Evolutionary conservation across 2,329 filamentous ascomycete genomes (phyloP).

Genomic region (Paecilomyces variotii): DNA sequence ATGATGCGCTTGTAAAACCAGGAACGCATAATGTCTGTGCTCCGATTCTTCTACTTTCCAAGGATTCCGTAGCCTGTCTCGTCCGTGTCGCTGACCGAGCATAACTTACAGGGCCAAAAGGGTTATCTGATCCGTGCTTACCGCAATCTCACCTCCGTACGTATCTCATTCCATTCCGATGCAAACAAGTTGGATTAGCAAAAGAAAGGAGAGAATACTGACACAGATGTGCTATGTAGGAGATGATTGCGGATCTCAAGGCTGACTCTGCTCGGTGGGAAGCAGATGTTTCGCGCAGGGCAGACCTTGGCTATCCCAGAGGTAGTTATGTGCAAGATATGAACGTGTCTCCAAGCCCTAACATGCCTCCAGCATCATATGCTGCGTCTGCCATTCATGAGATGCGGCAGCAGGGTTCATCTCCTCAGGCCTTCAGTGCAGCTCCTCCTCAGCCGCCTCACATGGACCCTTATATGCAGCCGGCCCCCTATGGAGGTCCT

Average conservation of each 20-base stretch:
- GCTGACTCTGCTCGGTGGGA: slow-evolving; percentile 47
- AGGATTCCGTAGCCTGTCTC: slow-evolving; percentile 6
- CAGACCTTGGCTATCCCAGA: slow-evolving; percentile 33
- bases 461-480: slow-evolving; percentile 27
- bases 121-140: slow-evolving; percentile 75
- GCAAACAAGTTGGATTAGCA: not conserved
- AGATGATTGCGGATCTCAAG: slow-evolving; percentile 49
- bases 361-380: slow-evolving; percentile 30
- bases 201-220: slow-evolving; percentile 11
- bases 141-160: slow-evolving; percentile 68
- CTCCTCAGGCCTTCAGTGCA: slow-evolving; percentile 27
- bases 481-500: slow-evolving; percentile 21
- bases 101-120: slow-evolving; percentile 49
- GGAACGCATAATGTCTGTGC: slow-evolving; percentile 62
- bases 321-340: slow-evolving; percentile 35
- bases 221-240: slow-evolving; percentile 26
- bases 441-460: slow-evolving; percentile 25
- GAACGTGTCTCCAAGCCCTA: slow-evolving; percentile 29
- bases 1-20: slow-evolving; percentile 70
- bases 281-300: slow-evolving; percentile 32
- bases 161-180: slow-evolving; percentile 23
- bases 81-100: slow-evolving; percentile 25
- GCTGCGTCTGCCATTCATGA: slow-evolving; percentile 29
- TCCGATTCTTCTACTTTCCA: slow-evolving; percentile 12
- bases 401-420: slow-evolving; percentile 29